Evolutionary conservation across 2,329 filamentous ascomycete genomes (phyloP), one percentile per base, ranked within the genome.

Genomic region (Cladobotryum protrusum): DNA sequence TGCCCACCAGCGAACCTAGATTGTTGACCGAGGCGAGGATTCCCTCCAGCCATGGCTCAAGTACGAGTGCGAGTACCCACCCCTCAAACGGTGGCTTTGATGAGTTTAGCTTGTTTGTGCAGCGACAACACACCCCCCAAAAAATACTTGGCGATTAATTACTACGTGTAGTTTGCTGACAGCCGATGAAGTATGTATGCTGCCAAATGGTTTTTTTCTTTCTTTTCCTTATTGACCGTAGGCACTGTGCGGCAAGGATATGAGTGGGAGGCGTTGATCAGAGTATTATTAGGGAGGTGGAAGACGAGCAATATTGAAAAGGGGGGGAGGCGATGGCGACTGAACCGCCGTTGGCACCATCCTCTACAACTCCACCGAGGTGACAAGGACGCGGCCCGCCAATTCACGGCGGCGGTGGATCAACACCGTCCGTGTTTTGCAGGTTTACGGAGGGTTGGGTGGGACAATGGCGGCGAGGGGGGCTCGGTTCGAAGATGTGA

Each of bases 351-450:
- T 43, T 43, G 49, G 41, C 46, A 9, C 29, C 40, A 44, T 44
- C 44, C 49, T 44, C 24, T 44, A 46, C 41, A 52, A 48, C 49
- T 44, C 49, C 49, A 52, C 49, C 42, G 33, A 37, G 29, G 45
- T 47, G 42, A 52, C 49, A 48, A 44, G 49, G 49, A 49, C 49
- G 45, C 49, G 49, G 45, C 41, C 49, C 49, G 46, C 49, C 34
- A 49, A 39, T 47, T 41, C 40, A 52, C 46, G 46, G 46, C 49
- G 49, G 14, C 49, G 44, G 49, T 52, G 49, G 45, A 45, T 49
- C 49, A 45, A 49, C 20, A 40, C 49, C 49, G 49, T 35, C 49
- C 46, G 49, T 40, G 41, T 43, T 48, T 48, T 29, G 49, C 49
- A 48, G 34, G 45, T 48, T 40, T 34, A 34, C 49, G 49, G 49